Base-by-base conservation (phyloP, 257 asterid species). In the Galeopsis tetrahit region DNA sequence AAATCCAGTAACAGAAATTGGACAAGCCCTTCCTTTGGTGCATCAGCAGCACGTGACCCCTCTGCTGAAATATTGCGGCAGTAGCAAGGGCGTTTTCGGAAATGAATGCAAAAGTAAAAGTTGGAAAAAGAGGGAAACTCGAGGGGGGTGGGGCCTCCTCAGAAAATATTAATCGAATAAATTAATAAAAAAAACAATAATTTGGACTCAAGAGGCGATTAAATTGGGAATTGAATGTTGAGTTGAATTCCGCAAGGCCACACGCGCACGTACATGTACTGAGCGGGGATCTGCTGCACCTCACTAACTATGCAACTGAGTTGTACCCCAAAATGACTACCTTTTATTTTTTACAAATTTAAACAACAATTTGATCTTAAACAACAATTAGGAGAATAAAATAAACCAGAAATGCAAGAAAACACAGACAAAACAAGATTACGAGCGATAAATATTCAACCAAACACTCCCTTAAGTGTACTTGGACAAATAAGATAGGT, bases 71-170 rank as follows among this genome's bases (percentile, higher is more conserved):
- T 73, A 10, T 63, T 10, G n/a, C 71, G 33, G 7, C 3, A 7
- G 0, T 13, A 13, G 2, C 34, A n/a, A 8, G 71, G 75, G 75
- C 4, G 42, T 2, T 70, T 31, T 58, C 2, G 75, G 67, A 42
- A 70, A 40, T 70, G 66, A 43, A 59, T 32, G 59, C 66, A 70
- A 43, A 71, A 46, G 39, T 32, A 60, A 58, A 56, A 59, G 60
- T 59, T 8, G 75, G 68, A 43, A 71, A 53, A 57, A 70, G 57
- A 43, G 58, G 75, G 67, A 58, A 56, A 69, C 64, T 60, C 28
- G 40, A 4, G 33, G 68, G 68, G 53, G 70, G 57, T 49, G 34
- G 57, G 55, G 33, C 6, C 44, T 3, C 6, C 44, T 1, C 33
- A 4, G 59, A 15, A 51, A 59, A 71, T 62, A 62, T 43, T 14